Base-by-base conservation (phyloP, 495 filamentous ascomycete species). In the Evansstolkia leycettana region DNA sequence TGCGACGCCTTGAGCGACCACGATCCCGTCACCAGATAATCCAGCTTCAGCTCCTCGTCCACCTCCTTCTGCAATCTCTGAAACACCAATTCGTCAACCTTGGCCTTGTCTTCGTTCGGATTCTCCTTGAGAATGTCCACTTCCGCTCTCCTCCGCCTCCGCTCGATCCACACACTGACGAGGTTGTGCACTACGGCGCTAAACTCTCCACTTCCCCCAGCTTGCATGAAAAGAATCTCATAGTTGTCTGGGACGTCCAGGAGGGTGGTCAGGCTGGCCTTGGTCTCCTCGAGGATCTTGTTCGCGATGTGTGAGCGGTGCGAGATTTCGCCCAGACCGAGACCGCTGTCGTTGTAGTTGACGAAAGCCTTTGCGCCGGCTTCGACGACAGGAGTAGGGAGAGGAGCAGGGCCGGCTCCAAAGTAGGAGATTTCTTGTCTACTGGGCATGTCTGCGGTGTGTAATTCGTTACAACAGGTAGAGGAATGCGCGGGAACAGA, bases 1-100 rank as follows among this genome's bases (percentile, higher is more conserved):
- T 88, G 80, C 28, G 72, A 78, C n/a, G 86, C 87, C 58, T 96
- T 94, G 42, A 83, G 66, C 18, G 82, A 88, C 89, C 90, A 94
- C 40, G 76, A 74, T 39, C 89, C 88, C 25, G 90, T 93, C 24
- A 94, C 80, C 12, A 94, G 65, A 54, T 96, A 96, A 55, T 94
- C 90, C 13, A 90, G 54, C 53, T 76, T 78, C 51, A 93, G 52
- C 26, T 82, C 73, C 29, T 73, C 49, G 13, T 67, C 58, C 11
- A 47, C 55, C 16, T 72, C 46, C 26, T 45, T 42, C 15, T 48
- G 5, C 5, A n/a, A n/a, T n/a, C 12, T n/a, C 5, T 15, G 28
- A 5, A 29, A n/a, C 28, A 29, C 35, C 61, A 41, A 17, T 54
- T 45, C n/a, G n/a, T n/a, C n/a, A n/a, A n/a, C n/a, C n/a, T n/a